Conservation (phyloP, 805 yeast species). For the Sungouiozyma ichnusensis region DNA sequence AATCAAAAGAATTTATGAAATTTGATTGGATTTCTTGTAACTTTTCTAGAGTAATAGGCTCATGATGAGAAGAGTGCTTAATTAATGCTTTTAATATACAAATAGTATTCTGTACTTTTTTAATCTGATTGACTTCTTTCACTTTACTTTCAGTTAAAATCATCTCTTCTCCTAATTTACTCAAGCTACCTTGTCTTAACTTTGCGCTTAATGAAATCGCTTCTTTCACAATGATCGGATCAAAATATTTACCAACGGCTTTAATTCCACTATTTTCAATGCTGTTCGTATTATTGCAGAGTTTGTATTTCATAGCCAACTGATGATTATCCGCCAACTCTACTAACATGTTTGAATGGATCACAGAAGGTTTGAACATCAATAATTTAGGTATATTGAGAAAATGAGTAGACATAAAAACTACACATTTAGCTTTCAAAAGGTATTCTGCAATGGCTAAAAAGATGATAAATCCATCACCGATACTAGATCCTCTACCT, state of each 20-base stretch:
- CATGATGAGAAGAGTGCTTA: conserved; percentile 2
- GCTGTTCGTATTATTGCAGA: conserved; percentile 14
- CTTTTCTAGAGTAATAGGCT: conserved; percentile 7
- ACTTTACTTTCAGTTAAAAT: conserved; percentile 4
- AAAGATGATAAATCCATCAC: conserved; percentile 45
- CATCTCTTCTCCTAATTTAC: conserved; percentile 2
- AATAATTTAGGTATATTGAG: conserved; percentile 32
- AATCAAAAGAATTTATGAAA: conserved; percentile 10
- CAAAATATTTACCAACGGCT: conserved; percentile 21
- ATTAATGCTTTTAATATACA: conserved; percentile 15
- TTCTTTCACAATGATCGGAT: conserved; percentile 15
- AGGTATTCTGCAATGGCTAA: conserved; percentile 35
- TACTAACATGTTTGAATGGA: conserved; percentile 31
- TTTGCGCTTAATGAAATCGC: conserved; percentile 15
- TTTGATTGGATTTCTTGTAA: conserved; percentile 20
- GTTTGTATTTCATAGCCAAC: conserved; percentile 26
- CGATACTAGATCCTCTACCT: conserved; percentile 42
- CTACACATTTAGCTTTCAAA: conserved; percentile 20
- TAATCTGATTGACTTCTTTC: conserved; percentile 11
- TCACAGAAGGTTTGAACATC: conserved; percentile 27
- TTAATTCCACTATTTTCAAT: conserved; percentile 27
- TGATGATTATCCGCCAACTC: conserved; percentile 9
- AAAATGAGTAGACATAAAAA: conserved; percentile 38
- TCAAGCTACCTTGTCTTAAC: conserved; percentile 2
- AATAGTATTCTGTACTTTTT: conserved; percentile 21